Percentiles rank a stretch among this genome's conserved stretches.
Conservation (phyloP, 2,329 filamentous ascomycete genomes). For the Trichoderma harzianum region DNA sequence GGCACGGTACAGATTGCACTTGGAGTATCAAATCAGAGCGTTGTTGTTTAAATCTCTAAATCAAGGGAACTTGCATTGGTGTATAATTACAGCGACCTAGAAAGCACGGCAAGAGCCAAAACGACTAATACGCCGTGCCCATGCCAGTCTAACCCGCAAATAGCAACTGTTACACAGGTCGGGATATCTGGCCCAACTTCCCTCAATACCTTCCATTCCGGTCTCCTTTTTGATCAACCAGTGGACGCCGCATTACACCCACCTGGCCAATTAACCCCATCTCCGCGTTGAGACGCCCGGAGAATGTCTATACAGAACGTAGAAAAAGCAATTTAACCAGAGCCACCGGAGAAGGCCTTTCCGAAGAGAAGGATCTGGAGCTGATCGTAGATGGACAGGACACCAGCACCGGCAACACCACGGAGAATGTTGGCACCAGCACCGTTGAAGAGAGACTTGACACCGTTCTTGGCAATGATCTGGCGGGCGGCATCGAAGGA, state of each 20-base stretch:
- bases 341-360: slow-evolving; percentile 89
- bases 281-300: slow-evolving; percentile 29
- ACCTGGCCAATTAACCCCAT: slow-evolving; percentile 29
- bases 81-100: slow-evolving; percentile 62
- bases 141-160: slow-evolving; percentile 49
- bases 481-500: slow-evolving; percentile 92
- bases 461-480: slow-evolving; percentile 96
- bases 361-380: slow-evolving; percentile 99
- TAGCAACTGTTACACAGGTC: slow-evolving; percentile 40
- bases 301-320: slow-evolving; percentile 42
- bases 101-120: slow-evolving; percentile 45
- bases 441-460: slow-evolving; percentile 99
- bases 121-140: slow-evolving; percentile 45
- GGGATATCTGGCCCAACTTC: slow-evolving; percentile 40
- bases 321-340: slow-evolving; percentile 43
- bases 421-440: slow-evolving; percentile 99
- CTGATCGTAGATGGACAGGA: slow-evolving; percentile 99
- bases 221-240: slow-evolving; percentile 45
- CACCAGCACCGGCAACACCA: slow-evolving; percentile 99
- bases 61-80: slow-evolving; percentile 54
- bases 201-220: slow-evolving; percentile 46
- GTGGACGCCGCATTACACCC: slow-evolving; percentile 38
- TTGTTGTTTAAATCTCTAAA: slow-evolving; percentile 18
- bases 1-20: background rate
- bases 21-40: background rate